These are phyloP conservation scores for Aspergillaceae sp. DNA, from an alignment of 2,329 filamentous ascomycete species.

Conservation along the genomic window DNA sequence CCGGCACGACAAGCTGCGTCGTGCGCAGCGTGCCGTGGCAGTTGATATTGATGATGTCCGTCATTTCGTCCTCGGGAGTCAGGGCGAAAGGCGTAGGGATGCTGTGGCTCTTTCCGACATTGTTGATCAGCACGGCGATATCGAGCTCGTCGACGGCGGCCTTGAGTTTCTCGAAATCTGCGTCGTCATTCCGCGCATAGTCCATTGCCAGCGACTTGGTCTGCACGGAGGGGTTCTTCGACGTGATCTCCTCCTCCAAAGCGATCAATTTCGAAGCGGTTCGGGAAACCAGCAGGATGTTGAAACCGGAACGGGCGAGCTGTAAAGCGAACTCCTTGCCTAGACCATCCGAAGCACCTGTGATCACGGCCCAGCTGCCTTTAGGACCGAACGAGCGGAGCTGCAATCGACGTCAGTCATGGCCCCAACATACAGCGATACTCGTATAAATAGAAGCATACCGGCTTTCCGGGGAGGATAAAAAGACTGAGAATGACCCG, in stretches of 20 bases:
- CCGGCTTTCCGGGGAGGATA: conserved; percentile 48
- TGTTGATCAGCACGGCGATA: conserved; percentile 85
- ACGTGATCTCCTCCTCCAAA: conserved; percentile 66
- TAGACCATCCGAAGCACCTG: conserved; percentile 90
- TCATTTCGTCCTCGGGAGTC: conserved; percentile 70
- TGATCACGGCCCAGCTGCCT: conserved; percentile 89
- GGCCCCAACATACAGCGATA: conserved; percentile 4
- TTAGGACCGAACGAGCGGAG: conserved; percentile 83
- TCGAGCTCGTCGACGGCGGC: conserved; percentile 64
- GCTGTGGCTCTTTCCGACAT: conserved; percentile 87
- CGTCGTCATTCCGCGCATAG: conserved; percentile 68
- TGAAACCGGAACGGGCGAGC: conserved; percentile 85
- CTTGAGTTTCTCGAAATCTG: conserved; percentile 68
- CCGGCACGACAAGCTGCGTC: conserved; percentile 74
- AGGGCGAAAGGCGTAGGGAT: conserved; percentile 84
- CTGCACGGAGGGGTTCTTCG: conserved; percentile 56
- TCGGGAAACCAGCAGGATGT: conserved; percentile 87
- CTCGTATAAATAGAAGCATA: conserved; percentile 18
- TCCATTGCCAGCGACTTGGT: conserved; percentile 85
- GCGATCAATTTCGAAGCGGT: conserved; percentile 83
- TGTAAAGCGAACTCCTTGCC: conserved; percentile 93
- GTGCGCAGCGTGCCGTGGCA: conserved; percentile 82
- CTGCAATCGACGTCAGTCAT: conserved; percentile 39
- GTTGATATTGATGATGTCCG: conserved; percentile 91
- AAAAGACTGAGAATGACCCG: conserved; percentile 60